Percentiles rank a stretch among this genome's conserved stretches.
These are phyloP conservation scores for Exophiala mesophila DNA, from an alignment of 2,329 filamentous ascomycete species.

Conservation along the genomic window DNA sequence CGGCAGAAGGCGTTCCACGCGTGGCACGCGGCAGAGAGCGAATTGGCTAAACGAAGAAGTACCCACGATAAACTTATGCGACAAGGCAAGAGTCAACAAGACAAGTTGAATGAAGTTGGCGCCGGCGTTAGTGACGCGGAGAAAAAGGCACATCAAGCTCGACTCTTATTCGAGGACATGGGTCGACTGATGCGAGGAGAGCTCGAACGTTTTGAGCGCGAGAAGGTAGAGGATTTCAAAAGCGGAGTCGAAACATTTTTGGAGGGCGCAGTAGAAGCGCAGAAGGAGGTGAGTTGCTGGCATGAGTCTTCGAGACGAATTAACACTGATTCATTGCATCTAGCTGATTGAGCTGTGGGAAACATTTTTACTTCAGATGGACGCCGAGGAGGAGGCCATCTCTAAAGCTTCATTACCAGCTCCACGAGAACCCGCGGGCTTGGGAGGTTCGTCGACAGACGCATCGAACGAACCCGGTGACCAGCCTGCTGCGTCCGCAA, in stretches of 20 bases:
- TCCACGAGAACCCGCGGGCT: neutral
- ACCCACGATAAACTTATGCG: constrained; percentile 91
- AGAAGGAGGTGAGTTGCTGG: constrained; percentile 77
- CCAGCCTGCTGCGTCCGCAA: constrained; percentile 15
- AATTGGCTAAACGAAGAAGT: constrained; percentile 81
- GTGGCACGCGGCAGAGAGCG: constrained; percentile 87
- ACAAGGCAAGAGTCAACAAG: constrained; percentile 93
- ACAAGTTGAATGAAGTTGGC: constrained; percentile 84
- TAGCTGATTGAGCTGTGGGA: constrained; percentile 91
- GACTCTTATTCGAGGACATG: constrained; percentile 95
- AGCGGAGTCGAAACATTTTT: constrained; percentile 95
- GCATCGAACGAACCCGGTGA: neutral
- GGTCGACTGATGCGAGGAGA: constrained; percentile 85
- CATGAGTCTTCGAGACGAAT: neutral
- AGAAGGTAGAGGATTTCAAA: constrained; percentile 99
- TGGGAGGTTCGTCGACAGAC: constrained; percentile 3
- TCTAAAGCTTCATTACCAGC: constrained; percentile 1
- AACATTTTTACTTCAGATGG: constrained; percentile 92
- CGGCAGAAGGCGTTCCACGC: constrained; percentile 93
- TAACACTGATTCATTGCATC: constrained; percentile 44
- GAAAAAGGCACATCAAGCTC: constrained; percentile 82
- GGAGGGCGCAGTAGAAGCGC: constrained; percentile 93
- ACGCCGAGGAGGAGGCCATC: constrained; percentile 69
- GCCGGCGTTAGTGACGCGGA: constrained; percentile 95
- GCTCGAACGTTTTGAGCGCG: constrained; percentile 86